Evolutionary conservation across 805 yeast species (phyloP).

Genomic region (Yamadazyma paraphyllophila): DNA sequence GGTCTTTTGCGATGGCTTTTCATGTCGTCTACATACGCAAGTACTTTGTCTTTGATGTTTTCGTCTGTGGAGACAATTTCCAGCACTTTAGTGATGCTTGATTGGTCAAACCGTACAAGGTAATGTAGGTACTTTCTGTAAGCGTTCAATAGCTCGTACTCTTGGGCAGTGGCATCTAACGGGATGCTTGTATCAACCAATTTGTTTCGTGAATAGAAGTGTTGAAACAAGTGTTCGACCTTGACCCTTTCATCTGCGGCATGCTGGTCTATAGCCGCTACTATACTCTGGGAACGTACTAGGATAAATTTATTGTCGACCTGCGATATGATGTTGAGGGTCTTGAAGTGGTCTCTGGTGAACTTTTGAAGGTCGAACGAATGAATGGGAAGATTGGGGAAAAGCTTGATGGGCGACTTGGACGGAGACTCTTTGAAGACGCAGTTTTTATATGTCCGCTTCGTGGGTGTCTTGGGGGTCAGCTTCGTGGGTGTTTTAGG

Average conservation of each 20-base stretch:
- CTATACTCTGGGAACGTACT: constrained; percentile 22
- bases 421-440: not conserved
- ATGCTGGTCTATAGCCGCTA: constrained; percentile 71
- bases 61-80: not conserved
- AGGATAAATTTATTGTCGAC: constrained; percentile 65
- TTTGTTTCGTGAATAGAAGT: constrained; percentile 22
- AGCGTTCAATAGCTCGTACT: not conserved
- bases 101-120: not conserved
- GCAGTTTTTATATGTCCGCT: not conserved
- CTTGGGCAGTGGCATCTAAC: not conserved
- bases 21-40: not conserved
- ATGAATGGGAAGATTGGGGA: constrained; percentile 1
- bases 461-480: not conserved
- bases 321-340: constrained; percentile 33
- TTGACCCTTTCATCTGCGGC: constrained; percentile 77
- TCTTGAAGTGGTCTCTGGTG: constrained; percentile 17
- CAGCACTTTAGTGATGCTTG: not conserved
- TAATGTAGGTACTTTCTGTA: not conserved
- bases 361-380: constrained; percentile 11
- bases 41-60: not conserved
- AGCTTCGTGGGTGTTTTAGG: constrained; percentile 1
- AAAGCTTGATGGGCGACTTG: constrained; percentile 1
- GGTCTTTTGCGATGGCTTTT: not conserved
- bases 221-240: constrained; percentile 50
- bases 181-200: not conserved